These are phyloP conservation scores for Dactylonectria estremocensis DNA, from an alignment of 2,329 filamentous ascomycete genomes.

Conservation along the genomic window DNA sequence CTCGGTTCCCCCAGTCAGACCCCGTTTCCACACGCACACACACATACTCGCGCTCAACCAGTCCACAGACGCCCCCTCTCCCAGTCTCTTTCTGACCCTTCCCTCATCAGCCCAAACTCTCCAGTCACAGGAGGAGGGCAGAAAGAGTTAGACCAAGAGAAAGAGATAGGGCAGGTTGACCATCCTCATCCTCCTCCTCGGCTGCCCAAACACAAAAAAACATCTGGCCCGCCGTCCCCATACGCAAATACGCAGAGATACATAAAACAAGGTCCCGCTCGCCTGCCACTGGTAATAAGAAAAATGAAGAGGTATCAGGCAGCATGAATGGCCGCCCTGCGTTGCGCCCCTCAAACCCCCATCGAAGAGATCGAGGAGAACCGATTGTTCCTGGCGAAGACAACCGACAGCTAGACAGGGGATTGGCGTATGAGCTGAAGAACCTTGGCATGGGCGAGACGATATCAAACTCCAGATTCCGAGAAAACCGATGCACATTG, in stretches of 20 bases:
- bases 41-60: conserved; percentile 42
- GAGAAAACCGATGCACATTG: conserved; percentile 56
- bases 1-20: conserved; percentile 43
- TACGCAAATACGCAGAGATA: conserved; percentile 53
- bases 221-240: conserved; percentile 51
- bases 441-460: conserved; percentile 53
- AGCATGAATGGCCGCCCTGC: conserved; percentile 38
- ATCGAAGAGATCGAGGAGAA: conserved; percentile 39
- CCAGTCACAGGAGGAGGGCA: conserved; percentile 45
- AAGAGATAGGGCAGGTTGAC: conserved; percentile 12
- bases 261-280: conserved; percentile 55
- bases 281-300: conserved; percentile 51
- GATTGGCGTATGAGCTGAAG: conserved; percentile 44
- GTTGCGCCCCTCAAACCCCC: conserved; percentile 23
- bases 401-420: conserved; percentile 49
- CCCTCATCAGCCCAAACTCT: conserved; percentile 50
- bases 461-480: conserved; percentile 61
- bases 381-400: conserved; percentile 37
- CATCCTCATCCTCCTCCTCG: conserved; percentile 47
- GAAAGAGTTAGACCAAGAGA: conserved; percentile 38
- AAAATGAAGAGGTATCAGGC: conserved; percentile 48
- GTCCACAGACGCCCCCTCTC: conserved; percentile 38
- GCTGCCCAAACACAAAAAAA: conserved; percentile 47
- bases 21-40: conserved; percentile 47
- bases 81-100: conserved; percentile 42